These are phyloP conservation scores for Russula sp. DNA, from an alignment of 768 basidiomycete species.

Conservation along the genomic window DNA sequence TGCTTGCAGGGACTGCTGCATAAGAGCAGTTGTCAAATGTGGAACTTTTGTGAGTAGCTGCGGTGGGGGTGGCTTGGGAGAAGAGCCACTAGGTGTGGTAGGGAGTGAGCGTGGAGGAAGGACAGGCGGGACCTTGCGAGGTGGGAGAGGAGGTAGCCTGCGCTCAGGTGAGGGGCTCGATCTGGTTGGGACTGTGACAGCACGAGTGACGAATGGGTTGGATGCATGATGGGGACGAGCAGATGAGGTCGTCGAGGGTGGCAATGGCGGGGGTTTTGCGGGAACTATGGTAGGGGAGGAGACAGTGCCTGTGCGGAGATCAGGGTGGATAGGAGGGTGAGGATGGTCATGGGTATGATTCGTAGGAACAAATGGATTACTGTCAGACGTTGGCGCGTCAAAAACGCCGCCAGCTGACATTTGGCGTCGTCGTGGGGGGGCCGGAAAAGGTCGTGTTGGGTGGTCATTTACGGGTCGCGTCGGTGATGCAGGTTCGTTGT, in stretches of 20 bases:
- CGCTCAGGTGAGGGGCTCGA: slow-evolving; percentile 17
- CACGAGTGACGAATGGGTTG: slow-evolving; percentile 21
- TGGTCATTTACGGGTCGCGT: slow-evolving; percentile 14
- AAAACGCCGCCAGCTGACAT: slow-evolving; percentile 7
- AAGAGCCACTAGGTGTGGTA: slow-evolving; percentile 11
- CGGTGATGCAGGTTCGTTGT: slow-evolving; percentile 11
- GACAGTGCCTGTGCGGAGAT: slow-evolving; percentile 8
- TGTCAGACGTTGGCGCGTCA: slow-evolving; percentile 21
- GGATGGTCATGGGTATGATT: slow-evolving; percentile 5
- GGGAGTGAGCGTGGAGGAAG: slow-evolving; percentile 21
- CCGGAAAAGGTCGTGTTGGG: slow-evolving; percentile 8
- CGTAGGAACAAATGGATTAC: slow-evolving; percentile 18
- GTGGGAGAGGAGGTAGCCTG: slow-evolving; percentile 16
- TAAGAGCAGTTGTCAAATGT: slow-evolving; percentile 57
- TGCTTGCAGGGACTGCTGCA: slow-evolving; percentile 67
- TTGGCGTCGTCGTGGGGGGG: slow-evolving; percentile 18
- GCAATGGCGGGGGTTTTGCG: not conserved
- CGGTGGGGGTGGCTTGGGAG: slow-evolving; percentile 21
- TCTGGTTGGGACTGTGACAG: not conserved
- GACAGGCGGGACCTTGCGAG: slow-evolving; percentile 18
- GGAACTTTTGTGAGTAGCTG: slow-evolving; percentile 24
- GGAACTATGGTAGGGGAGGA: slow-evolving; percentile 19
- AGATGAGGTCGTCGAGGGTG: not conserved
- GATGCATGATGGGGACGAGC: slow-evolving; percentile 16
- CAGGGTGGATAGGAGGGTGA: slow-evolving; percentile 19